A percentile compares a stretch with the other conserved stretches of the same genome.
Conservation (phyloP, 768 basidiomycete species). For the Terana coerulea region DNA sequence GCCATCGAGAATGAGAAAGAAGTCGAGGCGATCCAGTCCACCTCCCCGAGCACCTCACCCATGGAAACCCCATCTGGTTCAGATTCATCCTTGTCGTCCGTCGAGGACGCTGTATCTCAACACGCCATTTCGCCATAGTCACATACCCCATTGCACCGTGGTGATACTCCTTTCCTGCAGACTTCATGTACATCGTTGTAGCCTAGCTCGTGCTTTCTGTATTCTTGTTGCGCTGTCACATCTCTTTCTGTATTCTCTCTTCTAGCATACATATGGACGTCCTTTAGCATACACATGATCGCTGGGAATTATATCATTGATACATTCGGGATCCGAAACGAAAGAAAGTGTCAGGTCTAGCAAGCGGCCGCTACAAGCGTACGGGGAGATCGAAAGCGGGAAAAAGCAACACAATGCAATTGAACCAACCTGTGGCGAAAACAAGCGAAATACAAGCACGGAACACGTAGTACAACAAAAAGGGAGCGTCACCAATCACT, state of each 20-base stretch:
- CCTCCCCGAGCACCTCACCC: conserved; percentile 49
- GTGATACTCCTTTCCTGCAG: neutral
- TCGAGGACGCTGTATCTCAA: neutral
- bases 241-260: neutral
- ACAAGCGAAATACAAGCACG: neutral
- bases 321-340: too few relatives aligned
- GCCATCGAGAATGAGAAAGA: conserved; percentile 57
- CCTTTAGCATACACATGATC: neutral
- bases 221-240: conserved; percentile 1
- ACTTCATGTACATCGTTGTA: conserved; percentile 4
- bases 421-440: neutral
- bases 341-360: too few relatives aligned
- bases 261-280: too few relatives aligned
- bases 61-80: conserved; percentile 26
- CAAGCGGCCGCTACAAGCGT: too few relatives aligned
- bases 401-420: neutral
- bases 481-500: conserved; percentile 1
- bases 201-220: conserved; percentile 5
- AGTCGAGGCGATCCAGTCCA: conserved; percentile 48
- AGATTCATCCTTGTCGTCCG: conserved; percentile 1
- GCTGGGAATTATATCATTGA: neutral
- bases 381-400: neutral
- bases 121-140: neutral
- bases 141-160: neutral
- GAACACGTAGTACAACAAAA: too few relatives aligned